Base-by-base conservation (phyloP, 164 flowering plant species). In the Magnolia officinalis region DNA sequence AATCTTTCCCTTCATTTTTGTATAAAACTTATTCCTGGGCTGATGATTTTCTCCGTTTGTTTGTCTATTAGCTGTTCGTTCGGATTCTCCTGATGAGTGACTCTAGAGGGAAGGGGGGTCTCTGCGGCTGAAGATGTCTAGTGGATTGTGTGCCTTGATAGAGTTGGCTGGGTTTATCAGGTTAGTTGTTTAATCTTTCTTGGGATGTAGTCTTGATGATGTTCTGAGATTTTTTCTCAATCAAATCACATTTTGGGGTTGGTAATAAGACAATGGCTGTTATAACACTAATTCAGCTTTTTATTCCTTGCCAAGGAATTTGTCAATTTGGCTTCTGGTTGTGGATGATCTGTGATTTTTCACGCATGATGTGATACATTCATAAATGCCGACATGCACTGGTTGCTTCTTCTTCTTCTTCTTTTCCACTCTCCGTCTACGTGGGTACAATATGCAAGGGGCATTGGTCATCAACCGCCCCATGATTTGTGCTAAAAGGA, bases 71-170 rank as follows among this genome's bases (percentile, higher is more conserved):
- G 73, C 26, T 8, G 0, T 71, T 49, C 73, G 73, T 9, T 71
- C 59, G 59, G 73, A 71, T 50, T 71, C 73, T 21, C 55, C 73
- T 8, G 73, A 71, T 21, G 72, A 70, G 7, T 71, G 73, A 71
- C 58, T 49, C 8, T 23, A 49, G 59, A 50, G 49, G 58, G 59
- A 19, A 7, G 49, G 13, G 61, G 61, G 13, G 13, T 16, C 45
- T 11, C 18, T 55, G 61, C 13, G 19, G 8, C 45, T 20, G 71
- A 31, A 37, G 71, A 29, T 69, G 50, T 16, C n/a, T 8, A n/a
- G 10, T 26, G 71, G 50, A 16, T 29, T 69, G 49, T 11, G 50
- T 8, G 31, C 19, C 71, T 69, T 8, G 19, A 68, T 4, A 64
- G 26, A n/a, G 24, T 64, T 64, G 67, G 61, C 61, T 64, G 13